Evolutionary conservation across 805 yeast genomes (phyloP), one percentile per base, ranked within the genome.

Genomic region (Wickerhamiella azymoides): DNA sequence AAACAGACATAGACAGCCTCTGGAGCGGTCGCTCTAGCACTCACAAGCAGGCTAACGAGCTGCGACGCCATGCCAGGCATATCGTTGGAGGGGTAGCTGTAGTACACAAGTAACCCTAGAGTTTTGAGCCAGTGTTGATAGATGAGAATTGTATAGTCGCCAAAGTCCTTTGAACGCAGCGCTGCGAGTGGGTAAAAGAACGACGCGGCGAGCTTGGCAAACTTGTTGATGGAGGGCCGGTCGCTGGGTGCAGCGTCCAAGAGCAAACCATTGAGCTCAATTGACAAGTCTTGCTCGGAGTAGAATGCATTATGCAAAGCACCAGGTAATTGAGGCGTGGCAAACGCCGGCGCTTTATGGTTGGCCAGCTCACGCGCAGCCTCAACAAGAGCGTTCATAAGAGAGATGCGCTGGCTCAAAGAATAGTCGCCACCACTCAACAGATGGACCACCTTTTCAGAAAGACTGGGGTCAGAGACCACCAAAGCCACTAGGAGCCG

Each of bases 381-480:
- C 19, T 86, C 62, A 0, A 88, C 79, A 10, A 84, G 57, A 0
- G 83, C 65, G 4, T 88, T 74, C 16, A 92, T 60, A 8, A 88
- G 67, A 25, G 74, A 63, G 63, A 88, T 68, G 40, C 97, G 62
- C 49, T 80, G 88, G 50, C 82, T 92, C 16, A 92, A 59, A 0
- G 94, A 84, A 50, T 80, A 76, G 56, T 89, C 98, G 0, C 88
- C 86, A 0, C 71, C 67, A 30, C 75, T 64, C 14, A 86, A 63
- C 14, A 79, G 59, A 24, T 66, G 57, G 36, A 73, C 61, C 6
- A 66, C 54, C 6, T 62, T 53, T 9, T 59, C 50, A 0, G 78
- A 57, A 24, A 70, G 67, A 1, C 64, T 56, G 0, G 84, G 76
- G 40, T 68, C 68, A 0, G 77, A 66, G 0, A 73, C 77, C 14